A percentile compares a stretch with the other conserved stretches of the same genome.
Evolutionary conservation across 1,139 yeast genomes (phyloP).

Genomic region (Lodderomyces margitis): DNA sequence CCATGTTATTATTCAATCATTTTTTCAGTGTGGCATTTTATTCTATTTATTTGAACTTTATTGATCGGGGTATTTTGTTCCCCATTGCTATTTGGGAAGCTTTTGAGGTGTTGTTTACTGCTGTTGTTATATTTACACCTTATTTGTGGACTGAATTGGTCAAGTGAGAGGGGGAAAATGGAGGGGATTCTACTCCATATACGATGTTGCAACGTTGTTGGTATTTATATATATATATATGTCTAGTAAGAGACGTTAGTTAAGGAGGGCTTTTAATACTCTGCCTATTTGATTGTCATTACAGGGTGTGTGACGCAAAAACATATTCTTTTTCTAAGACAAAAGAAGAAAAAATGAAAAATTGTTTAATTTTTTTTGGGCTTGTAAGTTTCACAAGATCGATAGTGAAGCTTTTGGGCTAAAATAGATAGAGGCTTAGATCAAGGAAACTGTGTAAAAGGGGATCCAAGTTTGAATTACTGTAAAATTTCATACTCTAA

Average conservation of each 20-base stretch:
- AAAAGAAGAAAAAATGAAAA: not conserved
- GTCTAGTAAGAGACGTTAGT: not conserved
- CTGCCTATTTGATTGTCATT: too few relatives aligned
- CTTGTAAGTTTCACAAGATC: not conserved
- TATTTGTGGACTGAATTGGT: conserved; percentile 55
- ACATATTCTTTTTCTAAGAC: not conserved
- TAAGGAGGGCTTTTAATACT: too few relatives aligned
- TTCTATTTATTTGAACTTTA: conserved; percentile 68
- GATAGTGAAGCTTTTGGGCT: not conserved
- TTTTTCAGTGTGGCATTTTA: conserved; percentile 90
- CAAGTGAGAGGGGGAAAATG: conserved; percentile 2
- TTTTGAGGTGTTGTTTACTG: conserved; percentile 67
- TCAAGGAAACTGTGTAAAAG: too few relatives aligned
- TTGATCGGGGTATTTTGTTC: conserved; percentile 64
- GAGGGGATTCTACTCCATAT: conserved; percentile 1
- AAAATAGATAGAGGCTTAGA: not conserved
- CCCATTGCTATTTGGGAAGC: conserved; percentile 75
- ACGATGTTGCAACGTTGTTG: too few relatives aligned
- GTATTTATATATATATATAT: not conserved
- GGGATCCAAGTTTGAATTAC: too few relatives aligned
- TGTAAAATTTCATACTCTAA: too few relatives aligned
- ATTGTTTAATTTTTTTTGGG: not conserved
- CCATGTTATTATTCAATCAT: conserved; percentile 72
- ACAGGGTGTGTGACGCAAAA: not conserved
- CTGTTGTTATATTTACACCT: conserved; percentile 77